Evolutionary conservation across 164 flowering plant species (phyloP).

Genomic region (Dillenia suffruticosa): DNA sequence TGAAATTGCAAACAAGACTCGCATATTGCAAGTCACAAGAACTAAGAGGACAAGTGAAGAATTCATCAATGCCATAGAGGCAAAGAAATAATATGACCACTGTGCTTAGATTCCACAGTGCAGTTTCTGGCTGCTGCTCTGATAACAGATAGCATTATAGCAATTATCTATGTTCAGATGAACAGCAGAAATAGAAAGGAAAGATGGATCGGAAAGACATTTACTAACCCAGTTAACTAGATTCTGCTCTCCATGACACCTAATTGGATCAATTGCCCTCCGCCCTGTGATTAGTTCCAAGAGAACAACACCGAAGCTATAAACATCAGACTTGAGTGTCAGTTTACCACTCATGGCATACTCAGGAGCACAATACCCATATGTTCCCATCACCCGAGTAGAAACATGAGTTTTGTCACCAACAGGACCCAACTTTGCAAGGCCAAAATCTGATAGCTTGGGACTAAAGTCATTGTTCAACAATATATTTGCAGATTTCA

Average conservation of each 20-base stretch:
- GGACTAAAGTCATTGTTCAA: constrained; percentile 69
- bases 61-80: no score
- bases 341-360: constrained; percentile 76
- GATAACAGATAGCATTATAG: no score
- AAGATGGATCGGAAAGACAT: no score
- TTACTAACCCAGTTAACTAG: constrained; percentile 71
- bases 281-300: constrained; percentile 80
- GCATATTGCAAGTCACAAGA: no score
- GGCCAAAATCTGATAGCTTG: constrained; percentile 85
- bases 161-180: no score
- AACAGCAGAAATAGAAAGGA: no score
- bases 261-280: constrained; percentile 55
- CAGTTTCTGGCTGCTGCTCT: no score
- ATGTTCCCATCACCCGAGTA: constrained; percentile 76
- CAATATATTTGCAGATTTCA: constrained; percentile 80
- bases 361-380: constrained; percentile 82
- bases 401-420: constrained; percentile 81
- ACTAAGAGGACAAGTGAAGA: no score
- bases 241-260: constrained; percentile 55
- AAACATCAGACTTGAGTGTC: constrained; percentile 69
- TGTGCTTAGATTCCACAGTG: no score
- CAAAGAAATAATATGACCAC: no score
- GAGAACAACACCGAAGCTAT: constrained; percentile 79
- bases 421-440: constrained; percentile 84
- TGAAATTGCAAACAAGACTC: no score